phyloP scores from a whole-genome alignment of 768 basidiomycete genomes.

The Trametes cinnabarina region DNA sequence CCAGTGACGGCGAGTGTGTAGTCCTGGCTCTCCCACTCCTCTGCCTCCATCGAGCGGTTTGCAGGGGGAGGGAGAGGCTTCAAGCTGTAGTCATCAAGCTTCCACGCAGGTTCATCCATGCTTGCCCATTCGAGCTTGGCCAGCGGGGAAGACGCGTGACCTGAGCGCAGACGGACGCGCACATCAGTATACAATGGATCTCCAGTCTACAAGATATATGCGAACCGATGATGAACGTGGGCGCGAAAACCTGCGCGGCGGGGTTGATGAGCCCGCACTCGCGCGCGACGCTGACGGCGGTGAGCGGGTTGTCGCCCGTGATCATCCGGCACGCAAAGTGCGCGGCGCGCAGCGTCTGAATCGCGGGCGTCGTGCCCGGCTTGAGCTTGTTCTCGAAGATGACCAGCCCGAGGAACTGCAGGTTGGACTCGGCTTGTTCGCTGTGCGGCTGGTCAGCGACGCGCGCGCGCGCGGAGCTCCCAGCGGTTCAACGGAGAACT shows the following conservation, averaged over 20 bases:
- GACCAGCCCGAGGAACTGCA: conserved; percentile 90
- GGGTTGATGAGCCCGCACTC: conserved; percentile 90
- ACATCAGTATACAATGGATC: too few species aligned
- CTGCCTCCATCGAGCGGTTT: conserved; percentile 67
- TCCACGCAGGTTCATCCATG: conserved; percentile 83
- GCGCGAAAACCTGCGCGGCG: conserved; percentile 85
- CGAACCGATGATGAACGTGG: conserved; percentile 72
- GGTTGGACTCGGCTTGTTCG: conserved; percentile 88
- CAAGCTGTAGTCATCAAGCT: conserved; percentile 84
- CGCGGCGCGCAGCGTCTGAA: conserved; percentile 82
- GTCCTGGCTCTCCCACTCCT: conserved; percentile 76
- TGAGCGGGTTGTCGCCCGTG: conserved; percentile 95
- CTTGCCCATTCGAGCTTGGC: conserved; percentile 87
- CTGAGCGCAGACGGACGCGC: conserved; percentile 33
- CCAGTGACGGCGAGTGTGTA: conserved; percentile 92
- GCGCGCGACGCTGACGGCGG: conserved; percentile 93
- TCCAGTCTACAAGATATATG: too few species aligned
- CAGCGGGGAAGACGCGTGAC: conserved; percentile 47
- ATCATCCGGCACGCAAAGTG: conserved; percentile 97
- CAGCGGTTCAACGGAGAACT: conserved; percentile 20
- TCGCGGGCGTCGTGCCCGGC: conserved; percentile 84
- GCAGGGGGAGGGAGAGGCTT: conserved; percentile 72
- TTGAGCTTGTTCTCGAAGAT: conserved; percentile 99
- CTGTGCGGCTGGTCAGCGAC: conserved; percentile 38
- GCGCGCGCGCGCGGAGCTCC: not conserved